A percentile compares a stretch with the other conserved stretches of the same genome.
phyloP scores from a whole-genome alignment of 148 eudicot species.

The Diospyros kaki region DNA sequence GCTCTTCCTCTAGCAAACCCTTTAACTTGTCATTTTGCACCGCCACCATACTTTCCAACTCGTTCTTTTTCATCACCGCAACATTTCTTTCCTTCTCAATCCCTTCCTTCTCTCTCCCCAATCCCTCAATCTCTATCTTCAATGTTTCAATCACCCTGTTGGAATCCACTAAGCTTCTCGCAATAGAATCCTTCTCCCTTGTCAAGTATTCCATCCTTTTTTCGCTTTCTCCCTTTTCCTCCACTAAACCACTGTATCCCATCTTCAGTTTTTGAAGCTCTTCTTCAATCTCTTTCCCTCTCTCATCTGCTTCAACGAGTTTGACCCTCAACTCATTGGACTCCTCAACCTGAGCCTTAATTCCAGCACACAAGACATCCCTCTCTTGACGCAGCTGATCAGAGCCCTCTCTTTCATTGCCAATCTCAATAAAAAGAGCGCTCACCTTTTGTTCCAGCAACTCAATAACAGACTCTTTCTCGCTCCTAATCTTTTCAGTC shows the following conservation, averaged over 20 bases:
- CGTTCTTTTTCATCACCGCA: constrained; percentile 21
- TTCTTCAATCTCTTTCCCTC: constrained; percentile 17
- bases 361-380: constrained; percentile 25
- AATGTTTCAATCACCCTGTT: constrained; percentile 28
- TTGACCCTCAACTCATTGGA: constrained; percentile 22
- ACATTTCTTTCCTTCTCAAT: constrained; percentile 28
- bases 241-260: constrained; percentile 14
- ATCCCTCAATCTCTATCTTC: constrained; percentile 25
- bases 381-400: constrained; percentile 20
- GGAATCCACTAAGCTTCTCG: constrained; percentile 25
- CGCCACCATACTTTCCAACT: constrained; percentile 30
- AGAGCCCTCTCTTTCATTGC: constrained; percentile 20
- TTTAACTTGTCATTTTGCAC: constrained; percentile 27
- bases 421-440: constrained; percentile 27
- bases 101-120: constrained; percentile 31
- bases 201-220: constrained; percentile 25
- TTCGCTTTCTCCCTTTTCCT: constrained; percentile 32
- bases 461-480: constrained; percentile 35
- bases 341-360: constrained; percentile 26
- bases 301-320: constrained; percentile 28
- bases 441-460: constrained; percentile 28
- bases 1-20: constrained; percentile 33
- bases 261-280: constrained; percentile 26
- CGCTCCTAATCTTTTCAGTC: constrained; percentile 31
- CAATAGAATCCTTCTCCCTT: constrained; percentile 25